Base-by-base conservation (phyloP, 2,329 filamentous ascomycete species). In the Graphium sp. region DNA sequence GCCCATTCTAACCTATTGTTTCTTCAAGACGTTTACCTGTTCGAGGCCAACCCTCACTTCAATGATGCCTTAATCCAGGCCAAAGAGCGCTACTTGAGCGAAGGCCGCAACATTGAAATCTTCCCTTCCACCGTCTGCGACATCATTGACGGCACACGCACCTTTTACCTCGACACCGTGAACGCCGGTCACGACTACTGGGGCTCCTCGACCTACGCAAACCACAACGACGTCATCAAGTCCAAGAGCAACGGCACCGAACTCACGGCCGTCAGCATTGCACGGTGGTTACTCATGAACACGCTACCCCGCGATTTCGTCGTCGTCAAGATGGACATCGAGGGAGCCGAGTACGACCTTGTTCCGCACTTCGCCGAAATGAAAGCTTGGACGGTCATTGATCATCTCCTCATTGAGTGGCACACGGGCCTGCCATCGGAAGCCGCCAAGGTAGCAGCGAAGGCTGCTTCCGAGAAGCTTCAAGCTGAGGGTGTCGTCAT, bases 251-350 rank as follows among this genome's bases (percentile, higher is more conserved):
- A 31, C 11, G 33, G 33, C 12, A 35, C 33, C 30, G 33, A 35
- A 23, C 27, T 35, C 5, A 30, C 33, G 4, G 33, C 30, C 18
- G 15, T 35, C 28, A 32, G 32, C 20, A 26, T 36, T 16, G 21
- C 35, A 9, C 27, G 33, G 16, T 36, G 35, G 35, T 28, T 36
- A 17, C 28, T 36, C 6, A 36, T 34, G 35, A 35, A 35, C 26
- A 31, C 33, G 6, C 35, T 36, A 15, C 35, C 35, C 12, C 35
- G 25, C 11, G 35, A 36, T 24, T 36, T 33, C 18, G 35, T 36
- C 28, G 31, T 37, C 16, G 33, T 37, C 25, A 37, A 37, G 31
- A 35, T 37, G 35, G 35, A 37, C 29, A 33, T 37, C 23, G 35
- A 37, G 22, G 35, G 35, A 21, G 30, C 33, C 15, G 35, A 37